Percentiles rank a stretch among this genome's conserved stretches.
Conservation (phyloP, 2,329 filamentous ascomycete genomes). For the Alternaria gansuensis region DNA sequence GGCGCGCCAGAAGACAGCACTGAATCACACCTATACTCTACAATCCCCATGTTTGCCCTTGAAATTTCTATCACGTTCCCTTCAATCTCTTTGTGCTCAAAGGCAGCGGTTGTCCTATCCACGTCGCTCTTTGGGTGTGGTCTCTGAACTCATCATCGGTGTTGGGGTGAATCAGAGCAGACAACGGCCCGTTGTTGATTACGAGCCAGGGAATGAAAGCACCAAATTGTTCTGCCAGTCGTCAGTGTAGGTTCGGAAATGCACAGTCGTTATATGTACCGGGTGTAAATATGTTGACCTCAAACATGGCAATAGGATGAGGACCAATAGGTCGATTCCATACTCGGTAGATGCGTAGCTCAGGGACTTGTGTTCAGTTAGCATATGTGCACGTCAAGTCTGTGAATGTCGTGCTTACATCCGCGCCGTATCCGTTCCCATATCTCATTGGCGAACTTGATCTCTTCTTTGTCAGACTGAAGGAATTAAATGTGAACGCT, state of each 20-base stretch:
- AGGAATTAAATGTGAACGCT: constrained; percentile 83
- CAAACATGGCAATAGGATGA: constrained; percentile 88
- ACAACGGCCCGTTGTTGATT: constrained; percentile 81
- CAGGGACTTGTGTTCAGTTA: constrained; percentile 70
- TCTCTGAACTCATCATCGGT: constrained; percentile 70
- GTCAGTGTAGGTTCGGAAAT: background rate
- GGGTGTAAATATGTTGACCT: constrained; percentile 87
- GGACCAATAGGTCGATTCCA: constrained; percentile 83
- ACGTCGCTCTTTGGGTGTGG: constrained; percentile 74
- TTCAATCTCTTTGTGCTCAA: constrained; percentile 66
- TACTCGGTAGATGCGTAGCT: constrained; percentile 80
- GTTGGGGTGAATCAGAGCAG: constrained; percentile 83
- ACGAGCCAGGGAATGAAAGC: constrained; percentile 88
- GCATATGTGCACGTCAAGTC: background rate
- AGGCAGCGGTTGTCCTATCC: constrained; percentile 74
- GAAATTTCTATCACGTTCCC: constrained; percentile 15
- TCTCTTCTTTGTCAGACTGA: constrained; percentile 67
- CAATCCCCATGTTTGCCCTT: background rate
- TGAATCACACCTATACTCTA: background rate
- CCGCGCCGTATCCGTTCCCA: constrained; percentile 82
- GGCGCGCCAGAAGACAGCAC: background rate
- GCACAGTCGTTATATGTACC: constrained; percentile 24
- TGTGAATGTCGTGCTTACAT: constrained; percentile 62
- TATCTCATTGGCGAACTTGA: constrained; percentile 73
- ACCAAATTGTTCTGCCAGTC: constrained; percentile 73